Conservation (phyloP, 1,284 basidiomycete genomes). For the Jaminaea rosea region DNA sequence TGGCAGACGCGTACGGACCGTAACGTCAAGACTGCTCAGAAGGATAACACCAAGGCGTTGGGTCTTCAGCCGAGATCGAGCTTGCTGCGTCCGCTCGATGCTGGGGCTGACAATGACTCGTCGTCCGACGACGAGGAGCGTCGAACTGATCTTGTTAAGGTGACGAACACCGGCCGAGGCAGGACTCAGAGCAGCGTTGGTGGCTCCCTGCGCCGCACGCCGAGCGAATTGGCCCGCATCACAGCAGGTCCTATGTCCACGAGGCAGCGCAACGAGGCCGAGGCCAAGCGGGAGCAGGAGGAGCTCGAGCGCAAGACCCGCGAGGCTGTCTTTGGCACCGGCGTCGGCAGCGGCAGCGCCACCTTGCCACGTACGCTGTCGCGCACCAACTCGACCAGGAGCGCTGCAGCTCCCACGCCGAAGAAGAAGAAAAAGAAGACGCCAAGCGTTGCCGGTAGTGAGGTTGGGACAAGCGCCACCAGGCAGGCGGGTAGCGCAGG, state of each 20-base stretch:
- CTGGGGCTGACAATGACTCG: conserved; percentile 11
- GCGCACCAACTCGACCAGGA: background rate
- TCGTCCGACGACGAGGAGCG: conserved; percentile 31
- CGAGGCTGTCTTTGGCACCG: conserved; percentile 36
- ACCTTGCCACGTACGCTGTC: background rate
- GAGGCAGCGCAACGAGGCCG: conserved; percentile 61
- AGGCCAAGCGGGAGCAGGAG: conserved; percentile 49
- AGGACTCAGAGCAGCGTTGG: conserved; percentile 22
- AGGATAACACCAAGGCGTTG: conserved; percentile 5
- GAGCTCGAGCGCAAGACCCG: conserved; percentile 8
- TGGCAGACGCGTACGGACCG: conserved; percentile 23
- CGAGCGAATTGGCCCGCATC: conserved; percentile 16
- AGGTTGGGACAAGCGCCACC: conserved; percentile 35
- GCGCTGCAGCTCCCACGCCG: conserved; percentile 10
- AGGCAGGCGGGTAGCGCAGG: background rate
- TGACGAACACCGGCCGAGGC: conserved; percentile 22
- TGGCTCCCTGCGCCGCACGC: conserved; percentile 7
- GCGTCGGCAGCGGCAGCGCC: conserved; percentile 14
- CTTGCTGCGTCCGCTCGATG: conserved; percentile 1
- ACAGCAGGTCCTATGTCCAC: conserved; percentile 30
- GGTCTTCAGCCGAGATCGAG: background rate
- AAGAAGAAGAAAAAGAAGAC: conserved; percentile 31
- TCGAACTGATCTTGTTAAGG: conserved; percentile 27
- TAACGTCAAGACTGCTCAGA: conserved; percentile 10
- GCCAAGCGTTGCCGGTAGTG: conserved; percentile 25